Percentiles rank a stretch among this genome's conserved stretches.
Conservation (phyloP, 2,329 filamentous ascomycete genomes). For the Penicillium sp. region DNA sequence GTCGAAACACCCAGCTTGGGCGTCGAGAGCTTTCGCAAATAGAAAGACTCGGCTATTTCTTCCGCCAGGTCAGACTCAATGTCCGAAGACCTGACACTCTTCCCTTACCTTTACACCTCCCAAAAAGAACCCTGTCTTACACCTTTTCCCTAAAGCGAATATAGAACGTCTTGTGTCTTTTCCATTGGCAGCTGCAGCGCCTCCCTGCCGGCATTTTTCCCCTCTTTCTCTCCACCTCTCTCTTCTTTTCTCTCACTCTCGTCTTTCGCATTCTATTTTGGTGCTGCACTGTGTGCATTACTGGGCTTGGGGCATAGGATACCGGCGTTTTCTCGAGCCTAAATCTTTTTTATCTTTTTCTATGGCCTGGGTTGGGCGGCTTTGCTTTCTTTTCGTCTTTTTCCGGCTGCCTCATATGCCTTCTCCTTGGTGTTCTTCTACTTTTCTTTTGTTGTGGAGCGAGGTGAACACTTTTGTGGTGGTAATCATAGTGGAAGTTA, state of each 20-base stretch:
- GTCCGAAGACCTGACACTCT: neutral
- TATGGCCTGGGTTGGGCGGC: neutral
- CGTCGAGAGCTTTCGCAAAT: conserved; percentile 61
- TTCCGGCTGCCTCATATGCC: neutral
- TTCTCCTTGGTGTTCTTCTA: neutral
- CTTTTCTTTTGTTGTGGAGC: conserved; percentile 16
- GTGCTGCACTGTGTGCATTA: conserved; percentile 22
- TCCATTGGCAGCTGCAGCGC: conserved; percentile 6
- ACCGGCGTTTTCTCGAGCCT: conserved; percentile 21
- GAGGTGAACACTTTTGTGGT: conserved; percentile 6
- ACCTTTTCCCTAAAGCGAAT: conserved; percentile 5
- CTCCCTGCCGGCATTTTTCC: conserved; percentile 7
- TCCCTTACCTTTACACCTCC: neutral
- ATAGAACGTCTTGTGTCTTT: conserved; percentile 19
- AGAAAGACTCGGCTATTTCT: conserved; percentile 3
- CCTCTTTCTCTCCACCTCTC: conserved; percentile 6
- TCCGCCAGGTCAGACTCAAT: neutral
- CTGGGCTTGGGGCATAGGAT: conserved; percentile 25
- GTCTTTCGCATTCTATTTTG: conserved; percentile 16
- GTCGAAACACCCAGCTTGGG: conserved; percentile 65
- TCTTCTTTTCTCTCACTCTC: conserved; percentile 1
- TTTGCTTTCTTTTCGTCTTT: conserved; percentile 4
- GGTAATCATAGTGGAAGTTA: conserved; percentile 21
- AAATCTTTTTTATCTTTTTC: conserved; percentile 5
- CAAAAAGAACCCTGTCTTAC: neutral